Conservation (phyloP, 176 grass and related monocot species). For the Hordeum vulgare region MorexV3_pseudomolecules_assembly NC_058522.1:444211269-444211768, state of each 20-base stretch:
- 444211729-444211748: background rate
- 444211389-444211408: background rate
- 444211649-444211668: too few species aligned
- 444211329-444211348: background rate
- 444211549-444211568: background rate
- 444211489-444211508: background rate
- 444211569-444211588: background rate
- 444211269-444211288: background rate
- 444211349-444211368: background rate
- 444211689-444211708: background rate
- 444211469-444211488: background rate
- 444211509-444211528: background rate
- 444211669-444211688: background rate
- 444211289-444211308: conserved; percentile 10
- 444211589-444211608: background rate
- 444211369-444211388: conserved; percentile 7
- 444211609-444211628: background rate
- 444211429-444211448: background rate
- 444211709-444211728: conserved; percentile 1
- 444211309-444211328: background rate
- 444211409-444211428: background rate
- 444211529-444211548: background rate
- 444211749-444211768: conserved; percentile 17
- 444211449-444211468: conserved; percentile 1
- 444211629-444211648: background rate